Evolutionary conservation across 2,329 filamentous ascomycete genomes (phyloP), one percentile per base, ranked within the genome.

Genomic region (Sarocladium strictum): DNA sequence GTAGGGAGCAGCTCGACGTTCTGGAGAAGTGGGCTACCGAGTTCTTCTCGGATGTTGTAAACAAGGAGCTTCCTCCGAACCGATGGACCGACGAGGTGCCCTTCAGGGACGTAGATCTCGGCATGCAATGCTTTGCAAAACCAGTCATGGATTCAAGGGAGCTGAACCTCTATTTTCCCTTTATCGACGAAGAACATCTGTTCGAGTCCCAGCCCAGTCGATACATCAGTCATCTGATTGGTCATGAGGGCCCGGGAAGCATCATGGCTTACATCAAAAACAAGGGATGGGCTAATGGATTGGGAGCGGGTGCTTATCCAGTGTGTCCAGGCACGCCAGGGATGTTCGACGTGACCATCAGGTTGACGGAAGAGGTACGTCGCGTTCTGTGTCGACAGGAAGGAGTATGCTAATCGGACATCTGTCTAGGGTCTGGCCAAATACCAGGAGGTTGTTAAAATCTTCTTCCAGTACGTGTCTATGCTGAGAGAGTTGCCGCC

Each of bases 181-280:
- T 90, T 66, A 80, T 90, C 17, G 90, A 96, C 59, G 90, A 96
- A 67, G 89, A 95, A 60, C 69, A 81, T 0, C 74, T 91, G 57
- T 93, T 84, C 67, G 87, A 92, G 64, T 85, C 86, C 7, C 89
- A 94, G 60, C 92, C 92, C 1, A 88, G 87, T 59, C 83, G 87
- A 57, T 97, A 96, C 65, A 84, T 96, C 57, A 88, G 87, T 63
- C 92, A 97, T 65, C 74, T 97, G 53, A 89, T 97, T 58, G 92
- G 92, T 3, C 92, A 97, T 62, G 92, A 97, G 69, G 91, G 92
- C 0, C 92, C 92, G 1, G 92, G 92, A 3, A 96, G 92, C 68
- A 88, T 97, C 63, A 84, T 97, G 72, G 85, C 91, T 2, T 91
- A 94, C 67, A 80, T 96, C 69, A 96, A 96, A 69, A 84, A 82